phyloP scores from a whole-genome alignment of 352 stramenopile genomes.

The Phytophthora foliorum region DNA sequence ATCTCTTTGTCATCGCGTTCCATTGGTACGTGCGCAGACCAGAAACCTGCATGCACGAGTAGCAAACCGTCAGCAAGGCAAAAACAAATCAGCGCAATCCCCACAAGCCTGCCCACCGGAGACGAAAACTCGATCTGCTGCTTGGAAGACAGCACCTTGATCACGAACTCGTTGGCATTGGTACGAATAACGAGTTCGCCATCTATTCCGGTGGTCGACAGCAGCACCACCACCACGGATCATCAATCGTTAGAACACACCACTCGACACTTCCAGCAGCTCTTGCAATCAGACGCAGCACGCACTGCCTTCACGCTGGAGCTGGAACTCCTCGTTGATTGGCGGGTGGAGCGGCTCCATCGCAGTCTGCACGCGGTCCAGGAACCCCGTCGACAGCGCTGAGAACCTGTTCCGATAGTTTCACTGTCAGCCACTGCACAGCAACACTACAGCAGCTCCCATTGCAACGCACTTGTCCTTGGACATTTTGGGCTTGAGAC shows the following conservation, averaged over 20 bases:
- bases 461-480: slow-evolving; percentile 56
- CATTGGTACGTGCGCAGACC: slow-evolving; percentile 78
- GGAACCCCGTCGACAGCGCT: slow-evolving; percentile 56
- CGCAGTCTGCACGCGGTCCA: slow-evolving; percentile 72
- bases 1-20: slow-evolving; percentile 74
- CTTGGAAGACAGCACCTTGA: slow-evolving; percentile 65
- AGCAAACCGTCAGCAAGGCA: slow-evolving; percentile 2
- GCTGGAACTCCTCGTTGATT: slow-evolving; percentile 64
- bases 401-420: slow-evolving; percentile 51
- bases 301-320: slow-evolving; percentile 55
- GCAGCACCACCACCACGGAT: neutral
- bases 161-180: slow-evolving; percentile 67
- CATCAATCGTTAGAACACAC: neutral
- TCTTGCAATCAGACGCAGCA: neutral
- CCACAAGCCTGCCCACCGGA: slow-evolving; percentile 41
- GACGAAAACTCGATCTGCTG: slow-evolving; percentile 80
- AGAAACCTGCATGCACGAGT: slow-evolving; percentile 57
- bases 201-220: slow-evolving; percentile 30
- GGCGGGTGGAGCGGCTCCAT: slow-evolving; percentile 71
- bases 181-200: slow-evolving; percentile 58
- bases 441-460: neutral
- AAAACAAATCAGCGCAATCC: neutral
- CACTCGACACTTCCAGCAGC: neutral
- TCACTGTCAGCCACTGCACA: neutral
- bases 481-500: slow-evolving; percentile 60